A percentile compares a stretch with the other conserved stretches of the same genome.
Evolutionary conservation across 108 stramenopile species (phyloP).

Genomic region (Discostella pseudostelligera): DNA sequence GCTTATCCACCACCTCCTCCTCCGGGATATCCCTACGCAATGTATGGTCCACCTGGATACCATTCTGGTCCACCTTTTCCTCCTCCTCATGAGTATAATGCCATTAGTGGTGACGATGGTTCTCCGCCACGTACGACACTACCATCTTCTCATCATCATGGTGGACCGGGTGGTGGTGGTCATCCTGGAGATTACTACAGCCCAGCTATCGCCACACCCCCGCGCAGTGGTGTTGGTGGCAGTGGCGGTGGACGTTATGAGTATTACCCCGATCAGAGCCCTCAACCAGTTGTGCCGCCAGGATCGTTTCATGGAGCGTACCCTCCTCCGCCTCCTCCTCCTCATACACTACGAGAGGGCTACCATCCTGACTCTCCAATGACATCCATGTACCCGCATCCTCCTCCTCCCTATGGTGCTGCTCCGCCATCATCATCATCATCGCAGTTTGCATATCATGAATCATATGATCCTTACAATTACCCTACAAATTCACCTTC

Average conservation of each 20-base stretch:
- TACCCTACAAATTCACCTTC: slow-evolving; percentile 2
- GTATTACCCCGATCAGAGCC: neutral
- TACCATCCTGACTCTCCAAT: slow-evolving; percentile 8
- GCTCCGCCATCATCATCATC: slow-evolving; percentile 2
- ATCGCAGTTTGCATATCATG: neutral
- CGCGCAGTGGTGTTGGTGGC: neutral
- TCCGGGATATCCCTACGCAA: slow-evolving; percentile 3
- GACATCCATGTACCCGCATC: slow-evolving; percentile 8
- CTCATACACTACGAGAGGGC: neutral
- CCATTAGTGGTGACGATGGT: slow-evolving; percentile 8
- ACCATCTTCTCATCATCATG: neutral
- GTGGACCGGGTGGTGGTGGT: neutral
- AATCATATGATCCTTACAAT: slow-evolving; percentile 15
- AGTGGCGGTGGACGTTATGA: neutral
- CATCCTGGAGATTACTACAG: neutral
- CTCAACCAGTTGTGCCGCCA: neutral
- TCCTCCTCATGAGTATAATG: neutral
- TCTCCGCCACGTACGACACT: slow-evolving; percentile 4
- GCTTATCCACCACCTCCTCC: slow-evolving; percentile 12
- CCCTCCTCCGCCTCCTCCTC: neutral
- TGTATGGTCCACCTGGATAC: slow-evolving; percentile 10
- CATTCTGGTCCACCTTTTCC: neutral
- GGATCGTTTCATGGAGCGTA: neutral
- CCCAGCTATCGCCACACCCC: neutral
- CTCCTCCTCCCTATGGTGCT: slow-evolving; percentile 4